Base-by-base conservation (phyloP, 2,329 filamentous ascomycete species). In the Phialophora macrospora region DNA sequence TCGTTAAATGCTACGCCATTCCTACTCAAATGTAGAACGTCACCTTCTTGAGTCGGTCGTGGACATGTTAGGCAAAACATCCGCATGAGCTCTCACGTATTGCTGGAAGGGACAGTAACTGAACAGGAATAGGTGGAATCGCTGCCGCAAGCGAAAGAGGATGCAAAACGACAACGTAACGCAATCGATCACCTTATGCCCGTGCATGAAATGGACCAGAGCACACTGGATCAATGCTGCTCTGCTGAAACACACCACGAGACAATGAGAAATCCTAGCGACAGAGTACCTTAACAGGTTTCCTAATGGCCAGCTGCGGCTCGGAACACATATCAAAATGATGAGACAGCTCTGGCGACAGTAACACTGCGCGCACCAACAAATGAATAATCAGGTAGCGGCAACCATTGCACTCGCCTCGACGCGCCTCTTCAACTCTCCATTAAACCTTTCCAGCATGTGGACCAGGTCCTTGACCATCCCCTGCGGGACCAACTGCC, bases 1-100 rank as follows among this genome's bases (percentile, higher is more conserved):
- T 1, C 28, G 7, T 30, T 30, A 30, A 30, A 30, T 30, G 28
- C 30, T 8, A 30, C 30, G 7, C 30, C 7, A 9, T n/a, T 41
- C 38, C 38, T n/a, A 41, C 17, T 66, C 63, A 78, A 28, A 78
- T 77, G 64, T 79, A 80, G 61, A 78, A 79, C 78, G 79, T 80
- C 2, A 73, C 74, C 41, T 77, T 71, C 7, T 30, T 24, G 24
- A 24, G 2, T 24, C 24, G 24, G 24, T 24, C 41, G 41, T 59
- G 24, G 41, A 17, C 56, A 49, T 59, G 24, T 7, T 30, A 26
- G 17, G 41, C 14, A 6, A 20, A 7, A 17, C 9, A 20, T 30
- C n/a, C 6, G 26, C 24, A 49, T 20, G 8, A 1, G 7, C 5
- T 7, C 24, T 8, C 17, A 59, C 49, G 17, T 41, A 59, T n/a